These are phyloP conservation scores for Panicum hallii DNA, from an alignment of 202 grass and related monocot genomes.

Conservation along the genomic window DNA sequence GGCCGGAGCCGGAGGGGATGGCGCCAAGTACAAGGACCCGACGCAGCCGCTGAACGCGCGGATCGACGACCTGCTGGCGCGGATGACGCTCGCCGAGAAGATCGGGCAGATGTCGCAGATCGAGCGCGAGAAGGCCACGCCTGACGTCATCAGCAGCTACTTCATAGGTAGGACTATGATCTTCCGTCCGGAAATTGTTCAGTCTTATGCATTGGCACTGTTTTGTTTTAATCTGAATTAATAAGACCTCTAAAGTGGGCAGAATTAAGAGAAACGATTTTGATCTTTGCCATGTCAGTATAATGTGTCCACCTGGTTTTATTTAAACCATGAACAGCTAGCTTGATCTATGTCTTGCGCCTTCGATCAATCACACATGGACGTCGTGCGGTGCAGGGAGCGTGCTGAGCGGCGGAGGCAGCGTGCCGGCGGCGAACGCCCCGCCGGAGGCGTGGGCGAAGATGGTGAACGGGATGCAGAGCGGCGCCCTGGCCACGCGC, in stretches of 20 bases:
- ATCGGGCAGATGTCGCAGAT: conserved; percentile 85
- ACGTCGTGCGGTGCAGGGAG: conserved; percentile 33
- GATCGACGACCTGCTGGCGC: conserved; percentile 55
- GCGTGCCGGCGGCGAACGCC: conserved; percentile 42
- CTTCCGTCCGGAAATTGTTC: too few relatives aligned
- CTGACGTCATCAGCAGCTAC: conserved; percentile 26
- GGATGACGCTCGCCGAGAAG: conserved; percentile 91
- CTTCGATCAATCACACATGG: too few relatives aligned
- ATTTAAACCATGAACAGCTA: too few relatives aligned
- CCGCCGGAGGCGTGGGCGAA: conserved; percentile 54
- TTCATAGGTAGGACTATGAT: neutral
- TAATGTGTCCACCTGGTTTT: too few relatives aligned
- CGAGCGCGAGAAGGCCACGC: conserved; percentile 43
- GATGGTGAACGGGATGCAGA: conserved; percentile 44
- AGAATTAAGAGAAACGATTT: too few relatives aligned
- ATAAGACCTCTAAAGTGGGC: too few relatives aligned
- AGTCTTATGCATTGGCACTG: too few relatives aligned
- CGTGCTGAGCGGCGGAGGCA: conserved; percentile 57
- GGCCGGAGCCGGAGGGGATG: neutral
- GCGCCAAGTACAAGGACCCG: conserved; percentile 51
- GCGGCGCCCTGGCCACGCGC: conserved; percentile 46
- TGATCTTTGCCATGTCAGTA: too few relatives aligned
- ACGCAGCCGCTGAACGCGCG: conserved; percentile 46
- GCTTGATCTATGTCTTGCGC: too few relatives aligned
- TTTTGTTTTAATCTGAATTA: too few relatives aligned